Evolutionary conservation across 2,329 filamentous ascomycete genomes (phyloP), one percentile per base, ranked within the genome.

Genomic region (Cladorrhinum sp.): DNA sequence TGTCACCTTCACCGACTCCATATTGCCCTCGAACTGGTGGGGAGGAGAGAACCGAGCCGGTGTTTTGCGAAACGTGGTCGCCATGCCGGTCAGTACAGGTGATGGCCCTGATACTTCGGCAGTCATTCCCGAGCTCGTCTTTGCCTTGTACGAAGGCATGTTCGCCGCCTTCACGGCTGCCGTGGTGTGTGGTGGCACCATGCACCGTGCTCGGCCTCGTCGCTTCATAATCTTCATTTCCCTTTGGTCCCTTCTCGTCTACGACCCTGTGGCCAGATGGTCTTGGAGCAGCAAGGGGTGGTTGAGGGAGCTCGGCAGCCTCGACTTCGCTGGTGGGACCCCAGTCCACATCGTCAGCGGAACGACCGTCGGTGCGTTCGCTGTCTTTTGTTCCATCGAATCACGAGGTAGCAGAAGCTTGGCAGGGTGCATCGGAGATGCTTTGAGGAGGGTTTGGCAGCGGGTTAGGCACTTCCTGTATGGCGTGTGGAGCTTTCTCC

Each of bases 281-380:
- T 81, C 79, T 5, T 82, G 80, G 80, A 82, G 82, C 68, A 55
- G 72, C 57, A 77, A 78, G 49, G 80, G 80, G 23, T 82, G 80
- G 80, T 72, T 81, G 2, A 80, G 73, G 73, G 79, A 80, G 42
- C 74, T 81, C 2, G 78, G 78, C 1, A 77, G 76, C 7, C 73
- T 80, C 30, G 80, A 82, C 69, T 82, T 79, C 57, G 80, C 79
- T 50, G 80, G 80, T 59, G 79, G 79, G 42, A 79, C 79, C 26
- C 79, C 79, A 9, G 80, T 82, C n/a, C 79, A 82, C 67, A 77
- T 82, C 57, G 75, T 79, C 3, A 76, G 73, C 12, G 79, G 80
- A 16, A 80, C 77, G 71, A 71, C 77, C 50, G 79, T 79, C 54
- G 73, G 82, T 24, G 79, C 80, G 5, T 82, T 82, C 61, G 78